phyloP scores from a whole-genome alignment of 805 yeast species.

The Saccharomycopsis sp. region DNA sequence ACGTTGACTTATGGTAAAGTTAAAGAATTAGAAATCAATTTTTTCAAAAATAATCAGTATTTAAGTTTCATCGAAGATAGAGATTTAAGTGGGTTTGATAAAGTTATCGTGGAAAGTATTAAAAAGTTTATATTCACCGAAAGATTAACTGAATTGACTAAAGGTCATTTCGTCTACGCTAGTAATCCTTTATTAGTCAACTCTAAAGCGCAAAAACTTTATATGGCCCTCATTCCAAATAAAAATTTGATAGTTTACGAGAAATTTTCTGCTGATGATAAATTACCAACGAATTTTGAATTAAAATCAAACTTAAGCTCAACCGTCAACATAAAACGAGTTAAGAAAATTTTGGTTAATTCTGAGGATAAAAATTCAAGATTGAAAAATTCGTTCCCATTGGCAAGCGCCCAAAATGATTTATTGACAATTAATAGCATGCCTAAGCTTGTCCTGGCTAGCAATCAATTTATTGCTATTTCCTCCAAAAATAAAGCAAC shows the following conservation, averaged over 20 bases:
- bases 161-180: slow-evolving; percentile 2
- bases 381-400: not conserved
- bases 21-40: not conserved
- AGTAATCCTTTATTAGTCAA: not conserved
- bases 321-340: not conserved
- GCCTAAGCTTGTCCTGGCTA: not conserved
- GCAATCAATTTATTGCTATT: not conserved
- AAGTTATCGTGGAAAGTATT: slow-evolving; percentile 1
- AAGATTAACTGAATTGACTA: not conserved
- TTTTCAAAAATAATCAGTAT: slow-evolving; percentile 5
- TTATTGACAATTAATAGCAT: not conserved
- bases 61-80: not conserved
- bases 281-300: not conserved
- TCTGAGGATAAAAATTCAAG: not conserved
- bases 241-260: not conserved
- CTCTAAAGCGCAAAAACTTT: not conserved
- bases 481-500: slow-evolving; percentile 9
- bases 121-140: slow-evolving; percentile 3
- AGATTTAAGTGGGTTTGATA: slow-evolving; percentile 1
- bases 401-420: not conserved
- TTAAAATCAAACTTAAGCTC: not conserved
- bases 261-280: not conserved
- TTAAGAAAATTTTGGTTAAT: not conserved
- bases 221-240: not conserved
- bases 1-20: not conserved